Evolutionary conservation across 2,329 filamentous ascomycete species (phyloP).

Genomic region (Penicillium brevicompactum): DNA sequence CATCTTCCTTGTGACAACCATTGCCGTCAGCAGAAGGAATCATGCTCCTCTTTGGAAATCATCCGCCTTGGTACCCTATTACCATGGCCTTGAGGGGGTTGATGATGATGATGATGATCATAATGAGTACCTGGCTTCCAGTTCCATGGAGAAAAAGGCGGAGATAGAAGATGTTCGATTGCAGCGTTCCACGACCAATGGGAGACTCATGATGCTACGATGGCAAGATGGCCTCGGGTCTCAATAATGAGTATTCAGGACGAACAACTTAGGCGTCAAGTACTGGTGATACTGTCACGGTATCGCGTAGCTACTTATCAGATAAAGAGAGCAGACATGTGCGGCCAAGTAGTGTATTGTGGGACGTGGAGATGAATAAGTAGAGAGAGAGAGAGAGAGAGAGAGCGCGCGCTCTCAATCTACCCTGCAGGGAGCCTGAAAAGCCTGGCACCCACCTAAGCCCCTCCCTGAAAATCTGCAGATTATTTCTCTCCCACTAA

Average conservation of each 20-base stretch:
- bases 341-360: too few species aligned
- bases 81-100: not conserved
- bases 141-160: not conserved
- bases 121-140: not conserved
- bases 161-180: not conserved
- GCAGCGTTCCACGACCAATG: not conserved
- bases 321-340: too few species aligned
- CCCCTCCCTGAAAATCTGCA: too few species aligned
- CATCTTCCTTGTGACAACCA: not conserved
- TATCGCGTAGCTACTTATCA: too few species aligned
- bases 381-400: too few species aligned
- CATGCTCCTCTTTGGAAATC: slow-evolving; percentile 2
- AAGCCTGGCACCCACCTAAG: too few species aligned
- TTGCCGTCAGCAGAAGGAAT: not conserved
- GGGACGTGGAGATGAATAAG: too few species aligned
- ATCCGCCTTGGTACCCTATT: not conserved
- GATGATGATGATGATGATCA: not conserved
- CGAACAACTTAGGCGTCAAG: not conserved
- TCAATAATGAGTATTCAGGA: not conserved
- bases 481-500: too few species aligned
- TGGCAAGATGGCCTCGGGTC: not conserved
- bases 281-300: not conserved
- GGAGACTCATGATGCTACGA: not conserved
- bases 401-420: too few species aligned
- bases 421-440: too few species aligned